A percentile compares a stretch with the other conserved stretches of the same genome.
phyloP scores from a whole-genome alignment of 2,329 filamentous ascomycete genomes.

The Diaporthe batatas region DNA sequence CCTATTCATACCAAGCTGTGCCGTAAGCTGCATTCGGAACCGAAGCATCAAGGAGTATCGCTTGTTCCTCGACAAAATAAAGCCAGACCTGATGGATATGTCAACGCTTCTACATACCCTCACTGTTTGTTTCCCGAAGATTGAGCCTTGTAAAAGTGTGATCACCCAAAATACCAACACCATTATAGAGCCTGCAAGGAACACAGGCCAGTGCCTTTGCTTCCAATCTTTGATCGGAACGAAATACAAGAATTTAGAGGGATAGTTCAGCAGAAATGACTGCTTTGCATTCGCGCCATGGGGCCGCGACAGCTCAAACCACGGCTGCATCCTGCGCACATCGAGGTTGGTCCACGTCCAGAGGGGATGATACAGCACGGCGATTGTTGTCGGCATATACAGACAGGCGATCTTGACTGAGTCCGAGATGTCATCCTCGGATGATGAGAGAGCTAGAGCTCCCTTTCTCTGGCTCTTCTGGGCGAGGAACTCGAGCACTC shows the following conservation, averaged over 20 bases:
- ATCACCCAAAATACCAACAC: conserved; percentile 67
- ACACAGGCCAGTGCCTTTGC: conserved; percentile 66
- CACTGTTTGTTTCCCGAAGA: too few relatives aligned
- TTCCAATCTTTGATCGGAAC: conserved; percentile 51
- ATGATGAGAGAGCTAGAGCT: conserved; percentile 53
- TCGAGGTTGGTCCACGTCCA: conserved; percentile 74
- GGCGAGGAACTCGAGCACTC: conserved; percentile 60
- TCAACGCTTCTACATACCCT: too few relatives aligned
- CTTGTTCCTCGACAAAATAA: too few relatives aligned
- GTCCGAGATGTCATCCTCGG: conserved; percentile 51
- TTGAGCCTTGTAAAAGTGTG: conserved; percentile 61
- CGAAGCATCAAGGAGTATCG: too few relatives aligned
- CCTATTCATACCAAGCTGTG: too few relatives aligned
- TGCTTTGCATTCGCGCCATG: conserved; percentile 58
- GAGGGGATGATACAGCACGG: conserved; percentile 66
- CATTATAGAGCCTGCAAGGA: conserved; percentile 61
- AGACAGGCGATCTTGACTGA: conserved; percentile 57
- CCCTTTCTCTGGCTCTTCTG: conserved; percentile 55
- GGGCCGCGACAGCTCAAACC: conserved; percentile 65
- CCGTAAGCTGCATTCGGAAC: too few relatives aligned
- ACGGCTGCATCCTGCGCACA: conserved; percentile 70
- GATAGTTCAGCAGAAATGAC: conserved; percentile 68
- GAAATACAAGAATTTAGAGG: conserved; percentile 54
- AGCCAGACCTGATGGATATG: too few relatives aligned
- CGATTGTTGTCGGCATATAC: conserved; percentile 66